Conservation (phyloP, 108 stramenopile genomes). For the Skeletonema tropicum region DNA sequence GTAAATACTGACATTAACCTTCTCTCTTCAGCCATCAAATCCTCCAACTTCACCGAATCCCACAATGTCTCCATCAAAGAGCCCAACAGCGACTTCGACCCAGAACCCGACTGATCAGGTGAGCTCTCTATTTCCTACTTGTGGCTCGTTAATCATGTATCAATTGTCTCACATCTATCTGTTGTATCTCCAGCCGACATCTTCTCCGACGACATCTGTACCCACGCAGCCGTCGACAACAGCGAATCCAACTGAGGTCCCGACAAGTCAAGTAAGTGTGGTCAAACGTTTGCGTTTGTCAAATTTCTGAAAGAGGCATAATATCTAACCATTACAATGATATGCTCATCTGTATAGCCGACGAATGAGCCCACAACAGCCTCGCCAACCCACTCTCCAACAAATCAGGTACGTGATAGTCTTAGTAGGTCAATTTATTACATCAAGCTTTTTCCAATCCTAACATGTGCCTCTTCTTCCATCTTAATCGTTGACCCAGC, state of each 20-base stretch:
- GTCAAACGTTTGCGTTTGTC: neutral
- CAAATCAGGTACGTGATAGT: neutral
- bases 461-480: neutral
- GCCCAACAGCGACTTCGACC: neutral
- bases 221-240: neutral
- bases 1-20: neutral
- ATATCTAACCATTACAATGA: neutral
- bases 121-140: neutral
- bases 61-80: neutral
- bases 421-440: neutral
- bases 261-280: neutral
- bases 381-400: neutral
- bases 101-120: neutral
- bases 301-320: neutral
- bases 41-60: neutral
- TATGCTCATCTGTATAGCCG: neutral
- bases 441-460: neutral
- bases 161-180: neutral
- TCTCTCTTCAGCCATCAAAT: neutral
- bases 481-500: neutral
- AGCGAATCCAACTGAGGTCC: constrained; percentile 2
- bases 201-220: neutral
- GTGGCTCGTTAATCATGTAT: neutral
- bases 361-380: neutral
- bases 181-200: neutral